Evolutionary conservation across 2,329 filamentous ascomycete species (phyloP), one percentile per base, ranked within the genome.

Genomic region (Coniochaeta sp.): DNA sequence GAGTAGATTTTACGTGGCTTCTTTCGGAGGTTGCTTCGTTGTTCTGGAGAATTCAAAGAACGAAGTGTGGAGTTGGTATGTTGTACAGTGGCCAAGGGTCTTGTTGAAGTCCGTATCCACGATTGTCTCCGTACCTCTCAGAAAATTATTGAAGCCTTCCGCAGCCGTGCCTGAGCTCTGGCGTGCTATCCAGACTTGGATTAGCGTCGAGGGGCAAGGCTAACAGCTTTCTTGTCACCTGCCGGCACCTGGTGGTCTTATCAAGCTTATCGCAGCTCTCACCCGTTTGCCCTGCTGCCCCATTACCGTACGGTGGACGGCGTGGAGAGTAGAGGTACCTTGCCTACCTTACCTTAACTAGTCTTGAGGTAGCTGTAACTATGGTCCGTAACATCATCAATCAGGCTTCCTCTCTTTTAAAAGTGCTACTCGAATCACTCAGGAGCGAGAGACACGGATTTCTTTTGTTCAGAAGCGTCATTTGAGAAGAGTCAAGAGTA

Each of bases 61-160:
- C 17, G 12, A 52, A 7, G 19, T 54, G 60, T 52, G 24, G 59
- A 57, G 34, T 59, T 44, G 22, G 44, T 61, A 57, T 54, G 57
- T 56, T 38, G 58, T 58, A 54, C 22, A 63, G 40, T 38, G 58
- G 57, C 24, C 58, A 54, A 40, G 44, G 44, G 58, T 52, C 38
- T 57, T n/a, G 59, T 57, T n/a, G 59, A 58, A 57, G 59, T 57
- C 59, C 24, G 56, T 58, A 19, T 52, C 47, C 47, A 52, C 47
- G 26, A n/a, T 4, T 50, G 58, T 58, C 62, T 62, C 28, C 50
- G 59, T 57, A 47, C 63, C 31, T 31, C 47, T 56, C 63, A 61
- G 64, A 64, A 67, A 67, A 67, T 59, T 66, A 65, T 67, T 63
- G 64, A 66, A 65, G 64, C 60, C 65, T 64, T 58, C 58, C 54